Evolutionary conservation across 148 eudicot genomes (phyloP), one percentile per base, ranked within the genome.

Genomic region (Selenicereus undatus): DNA sequence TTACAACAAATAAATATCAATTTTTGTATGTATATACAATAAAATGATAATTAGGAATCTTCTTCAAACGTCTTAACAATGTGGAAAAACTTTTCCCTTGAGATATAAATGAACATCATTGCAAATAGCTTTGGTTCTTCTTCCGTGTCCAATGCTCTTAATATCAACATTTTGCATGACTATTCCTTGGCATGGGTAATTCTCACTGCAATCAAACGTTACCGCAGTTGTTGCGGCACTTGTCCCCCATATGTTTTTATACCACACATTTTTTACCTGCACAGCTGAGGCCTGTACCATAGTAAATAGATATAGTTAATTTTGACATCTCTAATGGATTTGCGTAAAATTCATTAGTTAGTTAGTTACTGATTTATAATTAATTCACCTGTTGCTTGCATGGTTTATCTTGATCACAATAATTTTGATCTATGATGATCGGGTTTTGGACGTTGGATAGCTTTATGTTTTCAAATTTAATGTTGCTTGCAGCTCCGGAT

Each of bases 381-480:
- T 35, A 12, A 75, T 18, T 64, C 81, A 91, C 95, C 93, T 91
- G 86, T 80, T 81, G 45, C 39, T 86, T 48, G 83, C 98, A 94
- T 13, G 96, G 90, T 77, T 71, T 32, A 18, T 50, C 48, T 82
- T 87, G 86, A 32, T 94, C 98, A 64, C 98, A 92, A 22, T 94
- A 94, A 22, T 87, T 77, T 77, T 94, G 98, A 43, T 94, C 91
- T 56, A 94, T 92, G 32, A 94, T 89, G 68, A 94, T 92, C 4
- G 98, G 98, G 73, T 92, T 90, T 11, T 69, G 7, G 32, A 94
- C 98, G 76, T 92, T 80, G 0, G 81, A 13, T 89, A 94, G 81
- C 71, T 81, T 64, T 13, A 92, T 72, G 69, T 94, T 90, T 74
- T 76, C 79, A 75, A 94, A 94, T 51, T n/a, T 86, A 58, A 94